Percentiles rank a stretch among this genome's conserved stretches.
Evolutionary conservation across 805 yeast genomes (phyloP).

Genomic region (Maudiozyma serrabonitensis): DNA sequence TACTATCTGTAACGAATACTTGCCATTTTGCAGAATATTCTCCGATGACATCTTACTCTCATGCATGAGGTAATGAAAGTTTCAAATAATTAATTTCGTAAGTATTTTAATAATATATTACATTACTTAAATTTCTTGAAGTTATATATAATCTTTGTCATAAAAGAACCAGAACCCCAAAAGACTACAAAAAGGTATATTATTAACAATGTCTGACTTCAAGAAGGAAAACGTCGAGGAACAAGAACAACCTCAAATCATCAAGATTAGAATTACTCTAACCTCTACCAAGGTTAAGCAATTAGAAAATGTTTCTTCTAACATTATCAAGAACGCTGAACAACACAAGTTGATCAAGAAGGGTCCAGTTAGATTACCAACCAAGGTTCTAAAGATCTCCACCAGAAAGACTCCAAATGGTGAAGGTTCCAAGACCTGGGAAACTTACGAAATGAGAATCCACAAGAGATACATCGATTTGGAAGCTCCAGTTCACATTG

Average conservation of each 20-base stretch:
- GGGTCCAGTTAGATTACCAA: constrained; percentile 99
- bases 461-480: constrained; percentile 99
- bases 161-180: neutral
- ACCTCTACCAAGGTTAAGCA: constrained; percentile 98
- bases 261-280: constrained; percentile 98
- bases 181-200: constrained; percentile 34
- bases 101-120: neutral
- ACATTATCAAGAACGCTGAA: constrained; percentile 82
- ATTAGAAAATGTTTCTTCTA: constrained; percentile 90
- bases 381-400: constrained; percentile 94
- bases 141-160: neutral
- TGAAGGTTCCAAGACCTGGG: constrained; percentile 99
- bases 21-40: no score
- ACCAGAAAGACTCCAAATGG: constrained; percentile 99
- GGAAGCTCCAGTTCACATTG: constrained; percentile 89
- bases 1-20: no score
- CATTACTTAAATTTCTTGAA: neutral
- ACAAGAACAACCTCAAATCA: constrained; percentile 72
- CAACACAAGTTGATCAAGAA: constrained; percentile 77
- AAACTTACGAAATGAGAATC: constrained; percentile 98
- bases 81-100: no score
- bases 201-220: constrained; percentile 60
- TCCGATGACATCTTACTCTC: no score
- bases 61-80: no score
- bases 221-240: constrained; percentile 80